phyloP scores from a whole-genome alignment of 495 filamentous ascomycete species.

The Xylaria castorea region DNA sequence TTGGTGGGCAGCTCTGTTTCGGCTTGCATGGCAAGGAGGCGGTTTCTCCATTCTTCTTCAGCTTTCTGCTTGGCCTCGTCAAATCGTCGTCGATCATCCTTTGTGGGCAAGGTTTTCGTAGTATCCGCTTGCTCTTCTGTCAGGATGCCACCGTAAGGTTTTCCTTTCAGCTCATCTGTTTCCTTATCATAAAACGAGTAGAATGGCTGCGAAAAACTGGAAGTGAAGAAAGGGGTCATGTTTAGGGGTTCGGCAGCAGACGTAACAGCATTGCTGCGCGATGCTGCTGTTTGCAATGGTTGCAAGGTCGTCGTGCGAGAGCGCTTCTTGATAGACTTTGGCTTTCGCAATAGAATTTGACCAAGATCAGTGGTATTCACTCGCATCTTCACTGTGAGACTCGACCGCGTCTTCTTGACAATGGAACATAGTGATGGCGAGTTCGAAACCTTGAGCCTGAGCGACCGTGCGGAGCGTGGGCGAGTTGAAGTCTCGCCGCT shows the following conservation, averaged over 20 bases:
- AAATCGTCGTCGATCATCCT: conserved; percentile 80
- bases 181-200: conserved; percentile 87
- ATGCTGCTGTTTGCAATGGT: conserved; percentile 22
- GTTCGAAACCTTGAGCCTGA: conserved; percentile 47
- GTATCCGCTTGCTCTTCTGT: conserved; percentile 91
- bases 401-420: conserved; percentile 48
- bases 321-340: conserved; percentile 58
- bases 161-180: conserved; percentile 85
- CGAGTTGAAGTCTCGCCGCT: conserved; percentile 41
- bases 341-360: conserved; percentile 60
- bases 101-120: conserved; percentile 79
- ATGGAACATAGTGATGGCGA: conserved; percentile 34
- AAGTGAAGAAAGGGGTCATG: conserved; percentile 60
- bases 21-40: conserved; percentile 55
- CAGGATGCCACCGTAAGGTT: conserved; percentile 94
- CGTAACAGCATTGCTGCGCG: conserved; percentile 36
- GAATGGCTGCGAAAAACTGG: conserved; percentile 68
- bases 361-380: conserved; percentile 64
- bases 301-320: conserved; percentile 20
- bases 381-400: conserved; percentile 56
- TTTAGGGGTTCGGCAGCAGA: conserved; percentile 44
- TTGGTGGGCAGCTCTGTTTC: conserved; percentile 52
- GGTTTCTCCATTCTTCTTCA: conserved; percentile 85
- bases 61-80: conserved; percentile 86
- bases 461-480: conserved; percentile 48